Conservation (phyloP, 2,329 filamentous ascomycete species). For the Magnaporthiopsis incrustans region DNA sequence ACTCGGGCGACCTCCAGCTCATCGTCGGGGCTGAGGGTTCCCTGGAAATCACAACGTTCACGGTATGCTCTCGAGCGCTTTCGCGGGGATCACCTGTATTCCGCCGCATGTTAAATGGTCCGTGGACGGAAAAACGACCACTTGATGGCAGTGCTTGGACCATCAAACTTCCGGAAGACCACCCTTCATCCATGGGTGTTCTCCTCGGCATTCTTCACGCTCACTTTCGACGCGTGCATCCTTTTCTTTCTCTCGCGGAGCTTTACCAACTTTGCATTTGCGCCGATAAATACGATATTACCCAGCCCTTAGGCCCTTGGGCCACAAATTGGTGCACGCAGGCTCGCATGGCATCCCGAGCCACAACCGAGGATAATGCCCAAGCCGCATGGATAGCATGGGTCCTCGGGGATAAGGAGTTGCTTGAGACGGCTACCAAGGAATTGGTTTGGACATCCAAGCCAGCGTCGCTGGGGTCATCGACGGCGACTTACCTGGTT, state of each 20-base stretch:
- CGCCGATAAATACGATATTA: neutral
- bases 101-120: neutral
- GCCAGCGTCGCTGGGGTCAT: neutral
- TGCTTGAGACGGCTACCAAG: neutral
- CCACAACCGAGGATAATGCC: neutral
- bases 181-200: neutral
- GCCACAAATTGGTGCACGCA: neutral
- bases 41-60: neutral
- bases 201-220: neutral
- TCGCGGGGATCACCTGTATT: neutral
- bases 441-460: neutral
- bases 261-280: neutral
- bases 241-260: fast-evolving
- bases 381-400: neutral
- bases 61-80: neutral
- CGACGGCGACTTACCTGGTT: neutral
- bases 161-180: neutral
- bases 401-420: neutral
- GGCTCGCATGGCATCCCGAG: too few relatives aligned
- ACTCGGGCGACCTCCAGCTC: neutral
- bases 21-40: neutral
- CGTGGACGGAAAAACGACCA: neutral
- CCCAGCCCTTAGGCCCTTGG: neutral
- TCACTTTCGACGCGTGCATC: neutral
- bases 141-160: neutral